Evolutionary conservation across 257 asterid species (phyloP), one percentile per base, ranked within the genome.

Genomic region (Forsythia viridissima): DNA sequence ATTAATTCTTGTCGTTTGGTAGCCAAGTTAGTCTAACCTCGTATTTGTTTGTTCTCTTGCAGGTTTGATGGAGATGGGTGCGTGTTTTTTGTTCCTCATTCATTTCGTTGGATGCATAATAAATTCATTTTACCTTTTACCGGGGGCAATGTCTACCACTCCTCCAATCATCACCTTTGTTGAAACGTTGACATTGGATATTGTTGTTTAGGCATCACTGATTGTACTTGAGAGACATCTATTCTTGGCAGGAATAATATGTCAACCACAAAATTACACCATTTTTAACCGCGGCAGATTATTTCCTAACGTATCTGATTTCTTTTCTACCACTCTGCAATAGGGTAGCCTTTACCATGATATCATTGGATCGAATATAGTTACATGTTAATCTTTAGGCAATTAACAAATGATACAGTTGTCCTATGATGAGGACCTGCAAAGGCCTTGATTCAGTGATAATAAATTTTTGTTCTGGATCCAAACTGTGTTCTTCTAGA

Each of bases 51-150:
- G 71, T 80, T 69, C 66, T 75, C 52, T 88, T 87, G 88, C 97
- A 96, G 98, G 99, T 96, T 96, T 82, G 99, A 96, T 79, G 99
- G 99, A 84, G 99, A 96, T 87, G 99, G 99, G 98, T 96, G 83
- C 61, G 97, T 86, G 39, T 61, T 83, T 80, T 66, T 41, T 70
- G 41, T 72, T 82, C 80, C 37, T 79, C 75, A n/a, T 77, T 81
- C 74, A 51, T 79, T 73, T 73, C 39, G 76, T 74, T 69, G 71
- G 85, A 82, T 63, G 70, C 65, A 46, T 68, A 79, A 2, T 63
- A 73, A 55, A 75, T 80, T 80, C 63, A 68, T 73, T 83, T 70
- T 77, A 44, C 63, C 57, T 77, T 59, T 21, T 13, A 20, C 34
- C 8, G 0, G 12, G 57, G 30, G 67, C 67, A 59, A 20, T 9